Evolutionary conservation across 75 land plant genomes (phyloP).

Genomic region (Pinus tabuliformis): DNA sequence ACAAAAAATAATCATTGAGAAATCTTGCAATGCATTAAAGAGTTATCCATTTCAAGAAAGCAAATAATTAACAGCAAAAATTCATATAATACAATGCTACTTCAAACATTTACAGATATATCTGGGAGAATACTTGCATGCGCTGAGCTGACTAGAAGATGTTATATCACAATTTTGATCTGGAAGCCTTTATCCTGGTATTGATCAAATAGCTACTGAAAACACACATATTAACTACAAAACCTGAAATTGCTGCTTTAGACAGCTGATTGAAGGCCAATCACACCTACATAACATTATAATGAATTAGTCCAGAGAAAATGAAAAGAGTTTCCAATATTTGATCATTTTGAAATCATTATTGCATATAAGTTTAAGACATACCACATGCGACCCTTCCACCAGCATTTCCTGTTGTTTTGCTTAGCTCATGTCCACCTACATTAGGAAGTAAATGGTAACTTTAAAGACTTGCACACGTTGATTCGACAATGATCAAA

Average conservation of each 20-base stretch:
- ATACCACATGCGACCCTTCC: slow-evolving; percentile 87
- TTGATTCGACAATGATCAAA: background rate
- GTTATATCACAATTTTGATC: too few relatives aligned
- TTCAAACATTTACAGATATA: too few relatives aligned
- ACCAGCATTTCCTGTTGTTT: slow-evolving; percentile 88
- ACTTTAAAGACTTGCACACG: background rate
- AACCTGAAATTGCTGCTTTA: slow-evolving; percentile 4
- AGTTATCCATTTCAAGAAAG: too few relatives aligned
- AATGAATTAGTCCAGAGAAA: background rate
- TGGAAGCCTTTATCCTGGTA: too few relatives aligned
- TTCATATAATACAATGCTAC: too few relatives aligned
- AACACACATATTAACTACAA: background rate
- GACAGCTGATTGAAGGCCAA: slow-evolving; percentile 64
- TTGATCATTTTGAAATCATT: background rate
- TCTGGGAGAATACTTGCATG: too few relatives aligned
- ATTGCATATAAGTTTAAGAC: background rate
- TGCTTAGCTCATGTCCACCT: slow-evolving; percentile 96
- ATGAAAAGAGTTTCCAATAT: background rate
- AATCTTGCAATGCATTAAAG: too few relatives aligned
- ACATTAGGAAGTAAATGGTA: background rate
- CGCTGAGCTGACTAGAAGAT: too few relatives aligned
- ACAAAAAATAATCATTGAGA: too few relatives aligned
- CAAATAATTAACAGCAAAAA: too few relatives aligned
- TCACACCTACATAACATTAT: slow-evolving; percentile 42
- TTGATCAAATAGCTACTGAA: background rate